Evolutionary conservation across 2,329 filamentous ascomycete species (phyloP), one percentile per base, ranked within the genome.

Genomic region (Fusarium secorum): DNA sequence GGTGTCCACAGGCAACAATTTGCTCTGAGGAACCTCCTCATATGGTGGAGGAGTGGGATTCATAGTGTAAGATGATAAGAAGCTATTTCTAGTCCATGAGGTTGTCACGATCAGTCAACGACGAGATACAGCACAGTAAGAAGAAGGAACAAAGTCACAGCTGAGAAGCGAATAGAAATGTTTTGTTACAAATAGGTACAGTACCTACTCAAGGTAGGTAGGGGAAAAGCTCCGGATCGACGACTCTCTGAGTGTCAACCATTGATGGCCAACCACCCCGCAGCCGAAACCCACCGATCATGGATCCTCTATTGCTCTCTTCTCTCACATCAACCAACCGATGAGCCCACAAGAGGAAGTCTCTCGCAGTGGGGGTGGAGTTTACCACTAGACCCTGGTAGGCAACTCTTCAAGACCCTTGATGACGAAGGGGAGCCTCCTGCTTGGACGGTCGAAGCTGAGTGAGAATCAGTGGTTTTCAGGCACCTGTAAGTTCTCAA

Each of bases 261-360:
- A 64, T 57, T 63, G 28, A 60, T 42, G 46, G 44, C 66, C 69
- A 72, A 72, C 57, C 69, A 60, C 45, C 51, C 66, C 62, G 61
- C 69, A 72, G 69, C 57, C 57, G 20, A 63, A 72, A 61, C 60
- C 62, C 69, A 67, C 57, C 49, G 69, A 71, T 66, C 69, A 72
- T 63, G 65, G 64, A 62, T 57, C 60, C 60, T 64, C 41, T 66
- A 69, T 63, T 70, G 42, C 53, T 70, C 46, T 60, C 45, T 56
- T 53, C 45, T 49, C 45, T 68, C 46, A 39, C 51, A 44, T 54
- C 35, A 41, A 60, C 39, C 54, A 60, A 36, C 30, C 62, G 30
- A 26, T n/a, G 60, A 60, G 45, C 68, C 64, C 64, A 64, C 64
- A 35, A 52, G 56, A 64, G 26, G 32, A 38, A 54, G 33, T 42